Evolutionary conservation across 495 filamentous ascomycete genomes (phyloP).

Genomic region (Neurospora cerealis): DNA sequence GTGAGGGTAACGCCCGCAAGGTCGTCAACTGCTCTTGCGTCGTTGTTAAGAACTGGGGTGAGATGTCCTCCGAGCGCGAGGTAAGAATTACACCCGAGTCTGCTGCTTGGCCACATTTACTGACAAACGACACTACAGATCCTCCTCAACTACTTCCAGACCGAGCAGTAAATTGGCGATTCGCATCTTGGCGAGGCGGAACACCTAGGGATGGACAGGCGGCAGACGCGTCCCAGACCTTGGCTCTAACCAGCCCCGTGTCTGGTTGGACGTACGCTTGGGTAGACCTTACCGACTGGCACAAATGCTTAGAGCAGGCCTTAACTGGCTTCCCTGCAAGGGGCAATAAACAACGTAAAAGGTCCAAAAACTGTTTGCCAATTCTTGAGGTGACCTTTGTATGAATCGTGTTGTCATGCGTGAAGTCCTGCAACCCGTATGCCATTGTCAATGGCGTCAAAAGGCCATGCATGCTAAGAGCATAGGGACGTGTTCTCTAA

Average conservation of each 20-base stretch:
- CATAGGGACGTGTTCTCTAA: background rate
- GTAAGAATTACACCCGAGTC: background rate
- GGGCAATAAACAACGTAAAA: constrained; percentile 16
- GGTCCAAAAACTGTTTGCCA: background rate
- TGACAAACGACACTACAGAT: constrained; percentile 39
- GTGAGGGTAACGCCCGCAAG: constrained; percentile 98
- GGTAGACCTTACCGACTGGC: constrained; percentile 20
- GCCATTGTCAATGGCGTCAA: background rate
- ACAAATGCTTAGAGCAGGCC: constrained; percentile 19
- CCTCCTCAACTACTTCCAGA: constrained; percentile 99
- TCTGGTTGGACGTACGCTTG: constrained; percentile 27
- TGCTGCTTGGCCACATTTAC: background rate
- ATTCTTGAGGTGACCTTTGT: background rate
- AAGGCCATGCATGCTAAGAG: background rate
- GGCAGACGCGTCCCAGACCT: background rate
- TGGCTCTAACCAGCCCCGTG: background rate
- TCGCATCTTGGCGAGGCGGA: background rate
- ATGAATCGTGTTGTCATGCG: constrained; percentile 5
- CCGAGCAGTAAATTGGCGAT: constrained; percentile 43
- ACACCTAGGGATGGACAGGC: background rate
- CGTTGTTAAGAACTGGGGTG: constrained; percentile 98
- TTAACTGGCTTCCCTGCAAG: constrained; percentile 11
- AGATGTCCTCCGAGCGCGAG: constrained; percentile 89
- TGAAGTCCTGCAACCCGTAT: background rate
- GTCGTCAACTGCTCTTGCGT: constrained; percentile 99